Percentiles rank a stretch among this genome's conserved stretches.
These are phyloP conservation scores for Triglochin maritima DNA, from an alignment of 106 monocot genomes.

Conservation along the genomic window DNA sequence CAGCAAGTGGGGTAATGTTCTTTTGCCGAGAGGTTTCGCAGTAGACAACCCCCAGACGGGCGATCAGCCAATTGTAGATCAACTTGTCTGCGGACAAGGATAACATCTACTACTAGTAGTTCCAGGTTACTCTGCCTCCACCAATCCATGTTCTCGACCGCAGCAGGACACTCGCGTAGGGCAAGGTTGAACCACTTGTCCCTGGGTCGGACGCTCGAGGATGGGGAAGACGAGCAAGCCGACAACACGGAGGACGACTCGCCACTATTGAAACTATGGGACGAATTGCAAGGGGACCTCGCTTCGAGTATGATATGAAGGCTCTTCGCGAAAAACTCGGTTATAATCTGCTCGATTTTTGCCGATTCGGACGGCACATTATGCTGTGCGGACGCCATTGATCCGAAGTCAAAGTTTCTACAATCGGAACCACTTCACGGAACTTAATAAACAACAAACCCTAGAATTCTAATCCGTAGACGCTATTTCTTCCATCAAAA, in stretches of 20 bases:
- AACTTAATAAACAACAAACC: no score
- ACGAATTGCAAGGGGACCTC: constrained; percentile 9
- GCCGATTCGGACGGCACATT: constrained; percentile 14
- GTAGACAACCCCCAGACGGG: constrained; percentile 1
- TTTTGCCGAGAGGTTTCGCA: constrained; percentile 9
- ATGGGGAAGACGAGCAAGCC: constrained; percentile 9
- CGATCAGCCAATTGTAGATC: not conserved
- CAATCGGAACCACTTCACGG: not conserved
- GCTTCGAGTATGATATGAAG: constrained; percentile 26
- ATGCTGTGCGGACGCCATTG: constrained; percentile 13
- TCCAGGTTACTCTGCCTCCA: constrained; percentile 17
- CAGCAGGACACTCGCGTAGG: constrained; percentile 18
- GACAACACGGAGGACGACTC: constrained; percentile 4
- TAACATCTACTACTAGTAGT: constrained; percentile 20
- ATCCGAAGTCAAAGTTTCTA: not conserved
- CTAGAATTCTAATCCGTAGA: no score
- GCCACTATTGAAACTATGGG: constrained; percentile 7
- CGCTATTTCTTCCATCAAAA: no score
- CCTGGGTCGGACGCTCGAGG: constrained; percentile 14
- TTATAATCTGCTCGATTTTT: constrained; percentile 25
- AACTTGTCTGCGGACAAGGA: constrained; percentile 6
- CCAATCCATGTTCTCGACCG: constrained; percentile 21
- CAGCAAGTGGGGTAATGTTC: constrained; percentile 6
- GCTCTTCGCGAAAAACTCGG: constrained; percentile 24
- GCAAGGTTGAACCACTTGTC: constrained; percentile 35